These are phyloP conservation scores for Helichrysum umbraculigerum DNA, from an alignment of 129 eudicot species.

Conservation along the genomic window DNA sequence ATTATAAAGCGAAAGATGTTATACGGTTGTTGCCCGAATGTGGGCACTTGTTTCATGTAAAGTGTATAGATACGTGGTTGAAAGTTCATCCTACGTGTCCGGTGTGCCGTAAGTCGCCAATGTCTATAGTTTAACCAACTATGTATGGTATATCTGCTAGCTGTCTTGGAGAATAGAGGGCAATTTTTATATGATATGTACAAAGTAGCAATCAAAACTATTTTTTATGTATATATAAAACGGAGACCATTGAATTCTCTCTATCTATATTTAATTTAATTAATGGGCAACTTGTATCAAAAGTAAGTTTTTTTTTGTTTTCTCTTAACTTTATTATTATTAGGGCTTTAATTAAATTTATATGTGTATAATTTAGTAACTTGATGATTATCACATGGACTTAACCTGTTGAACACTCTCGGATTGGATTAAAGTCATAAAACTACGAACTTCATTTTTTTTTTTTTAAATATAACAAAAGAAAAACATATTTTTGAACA, in stretches of 20 bases:
- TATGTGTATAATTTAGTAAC: no score
- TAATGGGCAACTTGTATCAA: constrained; percentile 23
- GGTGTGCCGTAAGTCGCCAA: constrained; percentile 36
- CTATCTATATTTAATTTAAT: not conserved
- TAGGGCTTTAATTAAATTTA: no score
- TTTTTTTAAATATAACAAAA: no score
- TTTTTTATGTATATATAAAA: not conserved
- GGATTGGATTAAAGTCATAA: no score
- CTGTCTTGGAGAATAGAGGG: not conserved
- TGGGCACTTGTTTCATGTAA: constrained; percentile 25
- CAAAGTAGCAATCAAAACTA: constrained; percentile 15
- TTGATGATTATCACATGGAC: no score
- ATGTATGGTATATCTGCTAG: not conserved
- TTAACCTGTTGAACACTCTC: no score
- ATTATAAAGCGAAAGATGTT: constrained; percentile 14
- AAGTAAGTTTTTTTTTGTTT: constrained; percentile 16
- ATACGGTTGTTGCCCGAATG: constrained; percentile 29
- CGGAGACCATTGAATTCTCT: not conserved
- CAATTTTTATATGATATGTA: not conserved
- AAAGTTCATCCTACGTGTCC: constrained; percentile 35
- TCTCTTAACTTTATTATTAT: not conserved
- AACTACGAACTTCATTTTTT: no score
- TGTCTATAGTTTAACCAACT: not conserved
- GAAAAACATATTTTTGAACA: no score
- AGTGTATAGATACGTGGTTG: constrained; percentile 29